These are phyloP conservation scores for Stereum hirsutum DNA, from an alignment of 1,284 basidiomycete genomes.

Conservation along the genomic window DNA sequence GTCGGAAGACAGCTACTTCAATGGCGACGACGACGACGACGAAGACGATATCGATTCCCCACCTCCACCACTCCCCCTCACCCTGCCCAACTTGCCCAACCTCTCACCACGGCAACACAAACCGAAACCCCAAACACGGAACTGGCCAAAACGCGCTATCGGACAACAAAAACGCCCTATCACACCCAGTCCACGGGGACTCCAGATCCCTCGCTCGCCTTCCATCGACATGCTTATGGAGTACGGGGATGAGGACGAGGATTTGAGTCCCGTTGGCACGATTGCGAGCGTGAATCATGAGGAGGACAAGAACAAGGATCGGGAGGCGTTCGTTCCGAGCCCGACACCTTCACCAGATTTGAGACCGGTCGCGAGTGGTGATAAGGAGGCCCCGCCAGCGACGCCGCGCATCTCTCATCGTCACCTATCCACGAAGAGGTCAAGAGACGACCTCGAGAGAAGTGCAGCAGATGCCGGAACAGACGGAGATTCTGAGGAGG, in stretches of 20 bases:
- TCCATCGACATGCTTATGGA: conserved; percentile 55
- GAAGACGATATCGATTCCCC: conserved; percentile 28
- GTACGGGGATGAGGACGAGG: conserved; percentile 43
- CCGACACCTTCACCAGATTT: no score
- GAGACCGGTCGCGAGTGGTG: background rate
- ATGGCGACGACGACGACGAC: conserved; percentile 69
- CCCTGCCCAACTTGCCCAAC: conserved; percentile 17
- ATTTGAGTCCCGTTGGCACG: conserved; percentile 1
- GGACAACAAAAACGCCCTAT: conserved; percentile 6
- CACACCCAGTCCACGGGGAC: no score
- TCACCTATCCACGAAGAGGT: conserved; percentile 23
- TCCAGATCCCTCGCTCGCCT: conserved; percentile 31
- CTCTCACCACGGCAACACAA: conserved; percentile 43
- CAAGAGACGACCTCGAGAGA: conserved; percentile 20
- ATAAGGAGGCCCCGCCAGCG: conserved; percentile 13
- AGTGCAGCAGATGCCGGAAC: conserved; percentile 19
- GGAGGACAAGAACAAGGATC: conserved; percentile 2
- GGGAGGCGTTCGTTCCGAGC: background rate
- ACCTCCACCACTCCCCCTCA: conserved; percentile 24
- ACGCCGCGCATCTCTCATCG: conserved; percentile 28
- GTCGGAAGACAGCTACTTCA: conserved; percentile 88
- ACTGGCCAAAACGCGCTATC: conserved; percentile 15
- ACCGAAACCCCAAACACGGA: conserved; percentile 24
- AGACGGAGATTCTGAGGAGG: conserved; percentile 35
- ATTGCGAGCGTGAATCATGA: conserved; percentile 8